Evolutionary conservation across 179 eudicot genomes (phyloP), one percentile per base, ranked within the genome.

Genomic region (Gypsophila paniculata): DNA sequence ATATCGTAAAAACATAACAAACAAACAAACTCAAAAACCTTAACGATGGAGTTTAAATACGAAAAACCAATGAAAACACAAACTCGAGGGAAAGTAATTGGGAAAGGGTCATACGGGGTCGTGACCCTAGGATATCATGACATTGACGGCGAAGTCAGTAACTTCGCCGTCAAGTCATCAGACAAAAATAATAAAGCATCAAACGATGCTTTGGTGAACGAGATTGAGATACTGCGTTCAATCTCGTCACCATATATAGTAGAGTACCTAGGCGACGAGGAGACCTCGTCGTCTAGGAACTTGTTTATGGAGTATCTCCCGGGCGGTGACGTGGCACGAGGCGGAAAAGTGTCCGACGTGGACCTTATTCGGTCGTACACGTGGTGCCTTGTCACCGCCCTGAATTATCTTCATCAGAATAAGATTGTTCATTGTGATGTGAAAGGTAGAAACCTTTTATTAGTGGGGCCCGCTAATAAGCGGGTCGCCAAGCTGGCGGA

Each of bases 401-500:
- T 92, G 75, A 78, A 29, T 13, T 71, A 84, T 63, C 80, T 90
- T 18, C 98, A 92, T 68, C 42, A 80, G 0, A 62, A 46, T 9
- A 88, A 88, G 34, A 72, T 90, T 51, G 88, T 87, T 3, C 98
- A 92, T 74, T 82, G 98, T 65, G 98, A 92, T 61, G 86, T 92
- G 3, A 92, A 92, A 74, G 94, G 96, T 9, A 79, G 76, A 61
- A 92, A 92, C 74, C 81, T 92, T 2, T 52, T 90, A 8, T 14
- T 88, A 34, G 85, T 83, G 11, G 11, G 84, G 53, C 68, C 34
- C 34, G 34, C 61, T 0, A 29, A 29, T 29, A 29, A 29, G 34
- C 74, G 82, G 7, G 74, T 76, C 4, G 96, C 86, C 1, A 91
- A 91, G 65, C 84, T 91, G 1, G 82, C 91, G 5, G 97, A 91